These are phyloP conservation scores for Cucumis sativus DNA, from an alignment of 306 rosid species.

Conservation along the genomic window Cucumber_9930_V3 NC_026660.2:21332501-21333000, in stretches of 20 bases:
- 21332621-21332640: not conserved
- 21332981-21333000: not conserved
- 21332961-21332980: conserved; percentile 8
- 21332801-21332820: not conserved
- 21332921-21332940: conserved; percentile 55
- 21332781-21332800: not conserved
- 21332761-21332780: not conserved
- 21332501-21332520: not conserved
- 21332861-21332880: conserved; percentile 54
- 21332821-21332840: conserved; percentile 20
- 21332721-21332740: not conserved
- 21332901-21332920: conserved; percentile 66
- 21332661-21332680: not conserved
- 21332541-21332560: not conserved
- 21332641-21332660: not conserved
- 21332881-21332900: conserved; percentile 58
- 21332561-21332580: not conserved
- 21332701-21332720: not conserved
- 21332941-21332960: conserved; percentile 52
- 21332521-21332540: not conserved
- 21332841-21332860: conserved; percentile 66
- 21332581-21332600: not conserved
- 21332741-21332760: not conserved
- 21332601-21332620: not conserved
- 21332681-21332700: not conserved